Evolutionary conservation across 2,329 filamentous ascomycete genomes (phyloP).

Genomic region (Nigrospora sphaerica): DNA sequence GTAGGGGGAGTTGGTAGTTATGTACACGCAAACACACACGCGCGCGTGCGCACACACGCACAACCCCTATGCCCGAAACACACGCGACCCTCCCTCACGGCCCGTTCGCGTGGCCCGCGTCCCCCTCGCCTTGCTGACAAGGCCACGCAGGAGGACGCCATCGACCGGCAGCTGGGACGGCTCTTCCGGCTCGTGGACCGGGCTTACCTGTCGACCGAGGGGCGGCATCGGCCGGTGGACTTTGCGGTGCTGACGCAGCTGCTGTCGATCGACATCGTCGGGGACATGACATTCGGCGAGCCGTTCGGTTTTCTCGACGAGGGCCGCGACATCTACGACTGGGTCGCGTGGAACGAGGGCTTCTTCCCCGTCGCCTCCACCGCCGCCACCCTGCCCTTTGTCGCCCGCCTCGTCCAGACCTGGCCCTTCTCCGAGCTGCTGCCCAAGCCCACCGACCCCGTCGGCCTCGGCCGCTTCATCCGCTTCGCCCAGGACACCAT

Average conservation of each 20-base stretch:
- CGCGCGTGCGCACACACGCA: constrained; percentile 12
- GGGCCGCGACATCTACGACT: constrained; percentile 20
- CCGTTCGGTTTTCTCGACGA: constrained; percentile 25
- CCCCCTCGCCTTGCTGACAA: too few relatives aligned
- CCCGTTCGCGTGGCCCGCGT: too few relatives aligned
- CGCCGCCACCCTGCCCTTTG: constrained; percentile 6
- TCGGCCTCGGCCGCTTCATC: constrained; percentile 8
- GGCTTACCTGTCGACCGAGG: constrained; percentile 4
- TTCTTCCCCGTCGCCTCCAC: constrained; percentile 9
- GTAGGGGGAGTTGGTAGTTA: not conserved
- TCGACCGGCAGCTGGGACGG: constrained; percentile 17
- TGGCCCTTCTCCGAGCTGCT: constrained; percentile 9
- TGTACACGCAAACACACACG: constrained; percentile 14
- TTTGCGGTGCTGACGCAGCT: constrained; percentile 33
- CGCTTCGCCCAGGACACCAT: constrained; percentile 7
- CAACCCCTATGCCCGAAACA: too few relatives aligned
- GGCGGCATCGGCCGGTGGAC: constrained; percentile 15
- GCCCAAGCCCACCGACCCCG: constrained; percentile 5
- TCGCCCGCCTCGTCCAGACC: constrained; percentile 6
- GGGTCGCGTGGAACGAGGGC: constrained; percentile 9
- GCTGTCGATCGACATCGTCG: constrained; percentile 26
- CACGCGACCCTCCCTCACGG: too few relatives aligned
- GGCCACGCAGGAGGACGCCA: constrained; percentile 9
- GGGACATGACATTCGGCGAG: constrained; percentile 24
- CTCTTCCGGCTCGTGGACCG: constrained; percentile 17